Base-by-base conservation (phyloP, 495 filamentous ascomycete genomes). In the Hyaloscypha hepaticicola region DNA sequence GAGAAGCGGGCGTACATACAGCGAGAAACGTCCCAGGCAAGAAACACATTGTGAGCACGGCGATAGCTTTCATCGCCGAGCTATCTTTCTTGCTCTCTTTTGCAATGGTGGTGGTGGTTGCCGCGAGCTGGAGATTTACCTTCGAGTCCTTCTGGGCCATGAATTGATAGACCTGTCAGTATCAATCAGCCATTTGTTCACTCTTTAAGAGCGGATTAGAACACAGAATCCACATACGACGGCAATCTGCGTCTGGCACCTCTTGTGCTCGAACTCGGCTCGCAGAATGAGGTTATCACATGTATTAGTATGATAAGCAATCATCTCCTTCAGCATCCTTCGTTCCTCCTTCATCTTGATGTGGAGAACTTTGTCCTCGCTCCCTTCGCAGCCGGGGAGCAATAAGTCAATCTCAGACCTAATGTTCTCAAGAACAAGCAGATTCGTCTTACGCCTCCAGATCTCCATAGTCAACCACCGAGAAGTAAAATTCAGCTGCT, bases 1-100 rank as follows among this genome's bases (percentile, higher is more conserved):
- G 50, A 9, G 8, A 53, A 53, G 26, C 5, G 19, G 19, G 22
- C 5, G 50, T 24, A 57, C 60, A 34, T 48, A 70, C 70, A 19
- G 61, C 67, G 24, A 72, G 51, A 16, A 68, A 72, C 1, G 65
- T 68, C 28, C 59, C 68, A 19, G 58, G 68, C 31, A 72, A 52
- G 57, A 70, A 72, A 5, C 59, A 58, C 65, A 70, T 68, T n/a
- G 61, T 66, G 1, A 70, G 48, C 28, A 72, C 26, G 24, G 70
- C 64, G n/a, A 72, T 72, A 0, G 66, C 56, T 49, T 69, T 66
- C 58, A 66, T 66, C 1, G 64, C 27, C 34, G 58, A 27, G 21
- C 58, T 55, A 48, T 66, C 64, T 49, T 61, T 55, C 29, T 61
- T 66, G 25, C 48, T 49, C 26, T 58, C 50, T 27, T 57, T n/a